Evolutionary conservation across 1,139 yeast species (phyloP).

Genomic region (Taphrina sp.): DNA sequence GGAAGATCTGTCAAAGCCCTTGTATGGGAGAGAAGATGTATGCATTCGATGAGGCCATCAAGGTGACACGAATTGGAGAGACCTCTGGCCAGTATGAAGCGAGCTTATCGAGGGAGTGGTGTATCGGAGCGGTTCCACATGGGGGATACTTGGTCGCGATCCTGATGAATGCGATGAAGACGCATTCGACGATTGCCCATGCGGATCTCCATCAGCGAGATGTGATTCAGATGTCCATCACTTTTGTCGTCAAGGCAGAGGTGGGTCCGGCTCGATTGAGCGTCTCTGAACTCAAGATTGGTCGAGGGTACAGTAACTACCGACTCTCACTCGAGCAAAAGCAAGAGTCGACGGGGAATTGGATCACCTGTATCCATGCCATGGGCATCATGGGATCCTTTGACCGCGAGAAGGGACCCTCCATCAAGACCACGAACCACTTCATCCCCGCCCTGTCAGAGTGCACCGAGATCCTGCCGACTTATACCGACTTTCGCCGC

Average conservation of each 20-base stretch:
- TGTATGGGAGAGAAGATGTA: conserved; percentile 17
- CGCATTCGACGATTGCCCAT: conserved; percentile 9
- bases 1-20: too few species aligned
- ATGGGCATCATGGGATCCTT: conserved; percentile 21
- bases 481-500: conserved; percentile 15
- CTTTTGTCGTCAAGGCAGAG: conserved; percentile 25
- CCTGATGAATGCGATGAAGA: conserved; percentile 22
- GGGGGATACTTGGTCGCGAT: conserved; percentile 30
- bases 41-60: conserved; percentile 13
- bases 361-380: conserved; percentile 26
- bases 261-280: conserved; percentile 15
- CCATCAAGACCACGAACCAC: conserved; percentile 6
- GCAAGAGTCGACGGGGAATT: conserved; percentile 16
- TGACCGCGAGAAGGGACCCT: conserved; percentile 15
- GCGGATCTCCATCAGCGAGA: conserved; percentile 17
- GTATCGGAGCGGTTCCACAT: conserved; percentile 30
- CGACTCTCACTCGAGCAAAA: conserved; percentile 16
- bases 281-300: conserved; percentile 22
- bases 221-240: conserved; percentile 21
- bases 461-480: conserved; percentile 6
- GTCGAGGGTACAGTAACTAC: conserved; percentile 29
- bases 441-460: conserved; percentile 3
- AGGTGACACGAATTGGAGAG: not conserved
- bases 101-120: conserved; percentile 7
- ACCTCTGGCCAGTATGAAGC: conserved; percentile 1